Evolutionary conservation across 306 rosid species (phyloP).

Genomic region (Luffa aegyptiaca): DNA sequence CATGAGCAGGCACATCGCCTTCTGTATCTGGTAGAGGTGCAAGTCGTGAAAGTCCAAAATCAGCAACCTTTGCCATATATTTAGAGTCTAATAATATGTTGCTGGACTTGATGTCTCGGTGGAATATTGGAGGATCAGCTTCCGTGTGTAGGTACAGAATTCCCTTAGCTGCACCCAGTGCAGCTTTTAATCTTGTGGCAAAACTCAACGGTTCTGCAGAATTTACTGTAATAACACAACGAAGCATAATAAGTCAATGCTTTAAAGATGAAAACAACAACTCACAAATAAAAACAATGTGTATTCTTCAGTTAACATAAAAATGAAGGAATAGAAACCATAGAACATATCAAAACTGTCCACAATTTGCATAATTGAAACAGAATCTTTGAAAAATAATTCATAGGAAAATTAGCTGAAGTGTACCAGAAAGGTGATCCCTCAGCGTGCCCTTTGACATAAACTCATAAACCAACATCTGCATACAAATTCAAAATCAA

Average conservation of each 20-base stretch:
- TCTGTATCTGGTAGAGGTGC: constrained; percentile 83
- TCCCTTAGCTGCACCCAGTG: constrained; percentile 83
- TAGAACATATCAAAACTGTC: neutral
- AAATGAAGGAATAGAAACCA: neutral
- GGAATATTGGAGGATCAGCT: constrained; percentile 98
- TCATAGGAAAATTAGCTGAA: neutral
- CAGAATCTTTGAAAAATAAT: neutral
- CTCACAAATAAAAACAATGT: neutral
- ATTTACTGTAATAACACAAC: constrained; percentile 31
- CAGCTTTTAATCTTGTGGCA: constrained; percentile 58
- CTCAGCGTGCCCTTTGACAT: constrained; percentile 85
- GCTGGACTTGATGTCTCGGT: constrained; percentile 92
- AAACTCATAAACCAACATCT: constrained; percentile 93
- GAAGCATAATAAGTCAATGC: neutral
- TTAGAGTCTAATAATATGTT: constrained; percentile 80
- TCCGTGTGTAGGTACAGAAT: constrained; percentile 80
- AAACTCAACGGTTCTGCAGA: constrained; percentile 54
- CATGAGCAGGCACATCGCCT: constrained; percentile 61
- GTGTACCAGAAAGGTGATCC: constrained; percentile 85
- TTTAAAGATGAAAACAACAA: neutral
- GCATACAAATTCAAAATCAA: constrained; percentile 28
- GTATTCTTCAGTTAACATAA: neutral
- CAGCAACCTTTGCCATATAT: constrained; percentile 69
- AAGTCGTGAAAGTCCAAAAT: constrained; percentile 95
- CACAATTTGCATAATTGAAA: neutral